A percentile compares a stretch with the other conserved stretches of the same genome.
Evolutionary conservation across 306 rosid species (phyloP).

Genomic region (Lotus japonicus): DNA sequence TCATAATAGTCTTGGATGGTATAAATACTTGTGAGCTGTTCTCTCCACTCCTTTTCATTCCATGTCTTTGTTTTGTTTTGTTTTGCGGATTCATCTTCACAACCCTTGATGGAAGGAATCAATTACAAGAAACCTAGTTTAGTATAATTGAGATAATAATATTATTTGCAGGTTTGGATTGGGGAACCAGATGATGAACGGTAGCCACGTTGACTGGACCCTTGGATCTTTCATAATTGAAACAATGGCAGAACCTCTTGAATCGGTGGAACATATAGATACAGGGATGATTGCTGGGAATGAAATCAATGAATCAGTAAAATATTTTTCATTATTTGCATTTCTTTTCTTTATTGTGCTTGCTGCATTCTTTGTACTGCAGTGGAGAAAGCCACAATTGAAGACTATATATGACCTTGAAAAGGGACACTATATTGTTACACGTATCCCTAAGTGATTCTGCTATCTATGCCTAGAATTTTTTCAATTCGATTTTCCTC

Average conservation of each 20-base stretch:
- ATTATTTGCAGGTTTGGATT: constrained; percentile 35
- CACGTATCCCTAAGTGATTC: constrained; percentile 34
- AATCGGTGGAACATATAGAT: constrained; percentile 31
- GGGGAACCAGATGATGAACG: constrained; percentile 26
- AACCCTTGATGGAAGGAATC: background rate
- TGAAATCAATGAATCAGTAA: constrained; percentile 23
- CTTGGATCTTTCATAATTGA: constrained; percentile 43
- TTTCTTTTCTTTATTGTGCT: constrained; percentile 30
- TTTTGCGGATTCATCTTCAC: background rate
- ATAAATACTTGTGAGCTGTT: background rate
- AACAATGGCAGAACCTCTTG: constrained; percentile 36
- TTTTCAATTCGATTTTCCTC: background rate
- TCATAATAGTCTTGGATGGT: background rate
- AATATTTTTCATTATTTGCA: constrained; percentile 44
- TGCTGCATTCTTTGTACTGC: constrained; percentile 32
- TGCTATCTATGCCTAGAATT: background rate
- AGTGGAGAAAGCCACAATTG: constrained; percentile 41
- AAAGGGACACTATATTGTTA: constrained; percentile 54
- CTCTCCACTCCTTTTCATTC: background rate
- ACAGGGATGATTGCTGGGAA: constrained; percentile 33
- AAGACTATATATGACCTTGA: constrained; percentile 57
- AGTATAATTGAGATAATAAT: background rate
- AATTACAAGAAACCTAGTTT: background rate
- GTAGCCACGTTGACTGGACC: constrained; percentile 40
- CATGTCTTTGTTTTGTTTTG: background rate